Conservation (phyloP, 2,329 filamentous ascomycete species). For the Phyllosticta citribraziliensis region DNA sequence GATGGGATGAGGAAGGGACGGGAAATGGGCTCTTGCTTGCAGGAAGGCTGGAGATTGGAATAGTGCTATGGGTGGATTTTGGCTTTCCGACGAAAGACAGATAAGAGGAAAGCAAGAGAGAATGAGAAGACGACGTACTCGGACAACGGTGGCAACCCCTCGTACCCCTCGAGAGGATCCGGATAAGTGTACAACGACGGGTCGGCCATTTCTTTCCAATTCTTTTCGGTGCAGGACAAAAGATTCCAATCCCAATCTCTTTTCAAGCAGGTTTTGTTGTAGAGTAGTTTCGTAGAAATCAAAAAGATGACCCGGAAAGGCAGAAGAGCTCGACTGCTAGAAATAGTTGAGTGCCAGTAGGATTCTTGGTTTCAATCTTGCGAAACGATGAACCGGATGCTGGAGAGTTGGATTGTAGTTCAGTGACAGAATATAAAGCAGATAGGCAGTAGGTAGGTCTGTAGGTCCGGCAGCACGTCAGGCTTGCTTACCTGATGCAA, state of each 20-base stretch:
- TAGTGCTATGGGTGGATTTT: too few relatives aligned
- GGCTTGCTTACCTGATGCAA: not conserved
- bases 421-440: not conserved
- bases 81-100: not conserved
- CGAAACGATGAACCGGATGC: too few relatives aligned
- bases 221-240: not conserved
- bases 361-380: too few relatives aligned
- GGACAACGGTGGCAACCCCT: slow-evolving; percentile 46
- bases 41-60: not conserved
- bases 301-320: too few relatives aligned
- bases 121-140: slow-evolving; percentile 20
- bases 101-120: not conserved
- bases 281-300: too few relatives aligned
- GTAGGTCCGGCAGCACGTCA: not conserved
- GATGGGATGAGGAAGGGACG: not conserved
- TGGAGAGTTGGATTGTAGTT: not conserved
- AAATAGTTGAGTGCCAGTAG: too few relatives aligned
- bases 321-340: too few relatives aligned
- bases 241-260: not conserved
- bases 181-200: slow-evolving; percentile 40
- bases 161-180: slow-evolving; percentile 50
- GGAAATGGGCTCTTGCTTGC: not conserved
- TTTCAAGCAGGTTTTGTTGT: not conserved
- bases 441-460: not conserved
- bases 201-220: slow-evolving; percentile 26